Percentiles rank a stretch among this genome's conserved stretches.
phyloP scores from a whole-genome alignment of 2,329 filamentous ascomycete genomes.

The Aspergillus nomiae region DNA sequence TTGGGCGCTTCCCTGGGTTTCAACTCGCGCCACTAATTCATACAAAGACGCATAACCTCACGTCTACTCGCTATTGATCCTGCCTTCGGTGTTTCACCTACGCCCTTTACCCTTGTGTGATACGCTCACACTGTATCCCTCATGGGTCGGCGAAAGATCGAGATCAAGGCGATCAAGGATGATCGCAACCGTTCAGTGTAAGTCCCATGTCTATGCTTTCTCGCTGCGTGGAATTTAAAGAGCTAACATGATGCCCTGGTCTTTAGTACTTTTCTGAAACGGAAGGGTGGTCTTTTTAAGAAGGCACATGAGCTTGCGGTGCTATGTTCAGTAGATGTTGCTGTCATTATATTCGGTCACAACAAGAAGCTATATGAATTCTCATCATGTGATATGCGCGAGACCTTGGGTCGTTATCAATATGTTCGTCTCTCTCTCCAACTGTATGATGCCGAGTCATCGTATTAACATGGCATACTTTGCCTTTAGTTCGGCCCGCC shows the following conservation, averaged over 20 bases:
- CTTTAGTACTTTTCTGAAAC: conserved; percentile 89
- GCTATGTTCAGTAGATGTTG: conserved; percentile 96
- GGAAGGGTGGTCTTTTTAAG: conserved; percentile 98
- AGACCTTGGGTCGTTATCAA: conserved; percentile 84
- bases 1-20: conserved; percentile 13
- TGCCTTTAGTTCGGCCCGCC: conserved; percentile 77
- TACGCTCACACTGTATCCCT: conserved; percentile 17
- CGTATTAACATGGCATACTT: conserved; percentile 20
- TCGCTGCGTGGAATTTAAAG: background rate
- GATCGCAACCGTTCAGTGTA: conserved; percentile 97
- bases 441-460: conserved; percentile 3
- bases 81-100: conserved; percentile 14
- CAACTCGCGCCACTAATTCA: conserved; percentile 15
- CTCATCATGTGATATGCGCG: conserved; percentile 89
- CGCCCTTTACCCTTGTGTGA: conserved; percentile 12
- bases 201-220: conserved; percentile 40
- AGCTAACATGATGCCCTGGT: conserved; percentile 8
- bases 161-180: conserved; percentile 99
- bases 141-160: conserved; percentile 99
- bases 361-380: conserved; percentile 99
- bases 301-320: conserved; percentile 98
- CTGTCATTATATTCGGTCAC: conserved; percentile 96
- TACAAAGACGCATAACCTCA: conserved; percentile 9
- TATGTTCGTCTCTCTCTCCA: conserved; percentile 65
- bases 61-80: conserved; percentile 9